Base-by-base conservation (phyloP, 768 basidiomycete species). In the Megacollybia marginata region DNA sequence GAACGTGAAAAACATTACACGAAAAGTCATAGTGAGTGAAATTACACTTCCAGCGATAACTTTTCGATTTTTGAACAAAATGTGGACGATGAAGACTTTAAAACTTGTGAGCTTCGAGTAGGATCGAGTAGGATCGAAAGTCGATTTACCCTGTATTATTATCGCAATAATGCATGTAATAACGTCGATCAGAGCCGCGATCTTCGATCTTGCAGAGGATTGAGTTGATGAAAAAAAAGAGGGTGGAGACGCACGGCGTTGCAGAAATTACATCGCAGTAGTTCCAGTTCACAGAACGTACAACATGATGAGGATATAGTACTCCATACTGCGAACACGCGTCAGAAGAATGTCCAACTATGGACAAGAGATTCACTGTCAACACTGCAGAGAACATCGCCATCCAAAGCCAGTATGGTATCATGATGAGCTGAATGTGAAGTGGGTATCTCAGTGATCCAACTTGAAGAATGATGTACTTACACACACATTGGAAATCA, bases 21-120 rank as follows among this genome's bases (percentile, higher is more conserved):
- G 59, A 16, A 63, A 55, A n/a, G 62, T 59, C 63, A 65, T 67
- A 13, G 51, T 49, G 16, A 57, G 33, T 4, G 63, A 60, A 48
- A 61, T 61, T 9, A 57, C 56, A 42, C 62, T 59, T 16, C 63
- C 55, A 46, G 57, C 46, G 32, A 58, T 53, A 10, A 59, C 51
- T 0, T 58, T 55, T 32, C 63, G 56, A 48, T 65, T 58, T 9
- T 58, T 56, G 34, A 61, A 65, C 13, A 69, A 42, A 18, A 63
- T 52, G 32, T 52, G 28, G 11, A 54, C 59, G 40, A 65, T 61
- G 16, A 53, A 44, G 8, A 58, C 64, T 64, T 48, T 1, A 45
- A 23, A n/a, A 10, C 20, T 47, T 3, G 49, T 44, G n/a, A 16
- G 33, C 34, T n/a, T 49, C 10, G 49, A 33, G 34, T 23, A 40